Conservation (phyloP, 306 rosid species). For the Quercus ilex region DNA sequence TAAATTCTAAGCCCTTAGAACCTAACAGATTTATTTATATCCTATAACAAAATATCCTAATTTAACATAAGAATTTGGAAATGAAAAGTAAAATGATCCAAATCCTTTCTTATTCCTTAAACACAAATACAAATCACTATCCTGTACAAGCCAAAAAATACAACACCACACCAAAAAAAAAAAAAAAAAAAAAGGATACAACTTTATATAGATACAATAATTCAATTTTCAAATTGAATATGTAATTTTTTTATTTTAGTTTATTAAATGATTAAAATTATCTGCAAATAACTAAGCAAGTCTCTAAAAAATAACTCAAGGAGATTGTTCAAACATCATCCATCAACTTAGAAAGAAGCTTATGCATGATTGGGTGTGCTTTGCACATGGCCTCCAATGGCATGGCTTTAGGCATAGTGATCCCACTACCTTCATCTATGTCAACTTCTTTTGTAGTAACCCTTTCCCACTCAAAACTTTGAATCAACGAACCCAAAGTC, state of each 20-base stretch:
- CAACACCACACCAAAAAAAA: no score
- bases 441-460: constrained; percentile 17
- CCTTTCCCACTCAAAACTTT: constrained; percentile 43
- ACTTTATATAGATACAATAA: no score
- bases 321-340: not conserved
- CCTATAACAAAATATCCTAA: no score
- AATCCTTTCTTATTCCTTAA: not conserved
- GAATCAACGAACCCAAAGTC: constrained; percentile 31
- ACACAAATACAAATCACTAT: not conserved
- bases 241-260: no score
- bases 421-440: constrained; percentile 32
- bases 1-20: no score
- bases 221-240: no score
- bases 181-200: no score
- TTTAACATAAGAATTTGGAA: no score
- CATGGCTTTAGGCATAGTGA: constrained; percentile 29
- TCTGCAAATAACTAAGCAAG: no score
- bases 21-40: no score
- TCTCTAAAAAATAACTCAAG: not conserved
- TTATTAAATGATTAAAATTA: no score
- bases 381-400: constrained; percentile 37
- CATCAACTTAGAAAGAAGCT: not conserved
- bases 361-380: constrained; percentile 10
- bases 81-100: not conserved
- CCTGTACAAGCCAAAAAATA: no score